phyloP scores from a whole-genome alignment of 2,329 filamentous ascomycete genomes.

The Diaporthe citrichinensis region DNA sequence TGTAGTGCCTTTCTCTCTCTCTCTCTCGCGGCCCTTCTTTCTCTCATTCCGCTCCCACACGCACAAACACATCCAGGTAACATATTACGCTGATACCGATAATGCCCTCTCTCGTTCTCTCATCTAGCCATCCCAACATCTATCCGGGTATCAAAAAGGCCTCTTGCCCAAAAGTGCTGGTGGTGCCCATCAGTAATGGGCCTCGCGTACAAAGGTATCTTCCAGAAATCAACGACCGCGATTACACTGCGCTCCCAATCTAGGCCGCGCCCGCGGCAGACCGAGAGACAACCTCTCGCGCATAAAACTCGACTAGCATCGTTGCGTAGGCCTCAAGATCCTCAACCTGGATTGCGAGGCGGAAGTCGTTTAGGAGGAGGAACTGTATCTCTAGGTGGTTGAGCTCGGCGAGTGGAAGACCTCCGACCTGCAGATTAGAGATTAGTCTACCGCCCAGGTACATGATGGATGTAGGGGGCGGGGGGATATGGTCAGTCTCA shows the following conservation, averaged over 20 bases:
- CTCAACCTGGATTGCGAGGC: constrained; percentile 91
- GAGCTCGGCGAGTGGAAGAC: constrained; percentile 89
- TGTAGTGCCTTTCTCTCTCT: neutral
- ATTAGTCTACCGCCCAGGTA: neutral
- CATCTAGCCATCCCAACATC: constrained; percentile 45
- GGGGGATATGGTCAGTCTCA: constrained; percentile 58
- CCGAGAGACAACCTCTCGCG: constrained; percentile 81
- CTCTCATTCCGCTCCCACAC: neutral
- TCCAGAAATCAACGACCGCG: constrained; percentile 14
- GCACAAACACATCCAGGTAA: neutral
- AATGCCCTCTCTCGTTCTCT: constrained; percentile 25
- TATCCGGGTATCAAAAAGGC: constrained; percentile 56
- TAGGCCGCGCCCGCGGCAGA: constrained; percentile 34
- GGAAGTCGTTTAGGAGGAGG: constrained; percentile 94
- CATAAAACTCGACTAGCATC: constrained; percentile 98
- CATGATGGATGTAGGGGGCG: neutral
- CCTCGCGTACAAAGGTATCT: constrained; percentile 20
- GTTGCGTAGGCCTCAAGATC: constrained; percentile 97
- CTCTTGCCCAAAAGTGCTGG: constrained; percentile 25
- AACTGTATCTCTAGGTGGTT: constrained; percentile 98
- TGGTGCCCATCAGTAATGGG: constrained; percentile 5
- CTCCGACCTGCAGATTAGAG: constrained; percentile 79
- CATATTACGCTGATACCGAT: constrained; percentile 5
- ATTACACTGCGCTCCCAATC: constrained; percentile 18
- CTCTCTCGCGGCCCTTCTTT: neutral